A percentile compares a stretch with the other conserved stretches of the same genome.
Conservation (phyloP, 768 basidiomycete species). For the Gloeostereum incarnatum region DNA sequence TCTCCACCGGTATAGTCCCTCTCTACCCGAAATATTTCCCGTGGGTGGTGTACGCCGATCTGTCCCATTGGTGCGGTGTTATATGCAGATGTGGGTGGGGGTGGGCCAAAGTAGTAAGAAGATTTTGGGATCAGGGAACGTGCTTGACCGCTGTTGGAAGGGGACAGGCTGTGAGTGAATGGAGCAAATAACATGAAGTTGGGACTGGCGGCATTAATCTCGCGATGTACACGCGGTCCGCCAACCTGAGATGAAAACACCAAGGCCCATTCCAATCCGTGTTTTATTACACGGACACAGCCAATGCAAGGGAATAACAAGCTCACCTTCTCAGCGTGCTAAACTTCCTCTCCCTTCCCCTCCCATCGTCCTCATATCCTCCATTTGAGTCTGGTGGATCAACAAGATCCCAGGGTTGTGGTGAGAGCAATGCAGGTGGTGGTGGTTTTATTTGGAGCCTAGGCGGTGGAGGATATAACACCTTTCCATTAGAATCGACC, state of each 20-base stretch:
- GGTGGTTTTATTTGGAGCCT: too few relatives aligned
- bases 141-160: conserved; percentile 13
- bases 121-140: conserved; percentile 64
- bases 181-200: conserved; percentile 3
- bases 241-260: too few relatives aligned
- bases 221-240: too few relatives aligned
- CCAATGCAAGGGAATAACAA: too few relatives aligned
- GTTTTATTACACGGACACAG: too few relatives aligned
- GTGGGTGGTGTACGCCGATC: conserved; percentile 83
- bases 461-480: too few relatives aligned
- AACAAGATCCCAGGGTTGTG: conserved; percentile 60
- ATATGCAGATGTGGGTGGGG: conserved; percentile 67
- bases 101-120: conserved; percentile 79
- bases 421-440: too few relatives aligned
- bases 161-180: conserved; percentile 8
- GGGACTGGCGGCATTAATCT: too few relatives aligned
- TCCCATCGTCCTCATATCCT: background rate
- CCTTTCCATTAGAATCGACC: too few relatives aligned
- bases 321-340: too few relatives aligned
- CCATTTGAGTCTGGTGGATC: conserved; percentile 27
- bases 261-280: too few relatives aligned
- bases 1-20: conserved; percentile 91
- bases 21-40: conserved; percentile 88
- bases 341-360: conserved; percentile 7
- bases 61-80: conserved; percentile 76